Evolutionary conservation across 2,329 filamentous ascomycete genomes (phyloP).

Genomic region (Truncatella angustata): DNA sequence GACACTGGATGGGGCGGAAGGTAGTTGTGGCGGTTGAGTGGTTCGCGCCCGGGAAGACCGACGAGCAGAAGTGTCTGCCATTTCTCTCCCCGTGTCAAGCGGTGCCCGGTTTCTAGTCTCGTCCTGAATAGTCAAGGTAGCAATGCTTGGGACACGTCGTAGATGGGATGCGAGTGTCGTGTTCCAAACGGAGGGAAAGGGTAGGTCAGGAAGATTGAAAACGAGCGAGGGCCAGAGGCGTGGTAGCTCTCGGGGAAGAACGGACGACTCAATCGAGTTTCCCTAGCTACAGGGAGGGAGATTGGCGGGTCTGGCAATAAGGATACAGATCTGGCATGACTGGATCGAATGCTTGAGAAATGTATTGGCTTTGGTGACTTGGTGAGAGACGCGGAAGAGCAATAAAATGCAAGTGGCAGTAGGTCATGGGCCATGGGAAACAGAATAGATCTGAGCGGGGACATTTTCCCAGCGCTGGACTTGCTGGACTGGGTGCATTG

Average conservation of each 20-base stretch:
- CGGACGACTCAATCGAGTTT: not conserved
- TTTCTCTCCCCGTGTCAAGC: too few species aligned
- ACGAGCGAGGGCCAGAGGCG: not conserved
- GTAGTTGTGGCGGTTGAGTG: slow-evolving; percentile 74
- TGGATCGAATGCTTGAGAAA: not conserved
- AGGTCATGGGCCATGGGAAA: slow-evolving; percentile 1
- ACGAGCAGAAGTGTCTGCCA: slow-evolving; percentile 64
- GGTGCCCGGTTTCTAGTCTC: too few species aligned
- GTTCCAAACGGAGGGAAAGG: not conserved
- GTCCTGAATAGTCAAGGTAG: too few species aligned
- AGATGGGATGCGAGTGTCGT: slow-evolving; percentile 1
- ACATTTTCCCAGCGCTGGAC: slow-evolving; percentile 5
- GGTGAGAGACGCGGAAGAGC: not conserved
- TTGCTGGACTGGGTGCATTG: too few species aligned
- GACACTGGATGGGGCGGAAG: slow-evolving; percentile 74
- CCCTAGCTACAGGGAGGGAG: not conserved
- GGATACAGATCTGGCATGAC: not conserved
- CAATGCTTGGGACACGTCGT: too few species aligned
- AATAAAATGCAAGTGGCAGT: not conserved
- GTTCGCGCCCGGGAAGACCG: slow-evolving; percentile 88
- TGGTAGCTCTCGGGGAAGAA: not conserved
- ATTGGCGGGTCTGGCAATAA: not conserved
- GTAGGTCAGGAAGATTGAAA: not conserved
- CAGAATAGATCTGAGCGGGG: slow-evolving; percentile 3
- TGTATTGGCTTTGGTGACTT: not conserved